Base-by-base conservation (phyloP, 768 basidiomycete species). In the Tubosaeta sp. region DNA sequence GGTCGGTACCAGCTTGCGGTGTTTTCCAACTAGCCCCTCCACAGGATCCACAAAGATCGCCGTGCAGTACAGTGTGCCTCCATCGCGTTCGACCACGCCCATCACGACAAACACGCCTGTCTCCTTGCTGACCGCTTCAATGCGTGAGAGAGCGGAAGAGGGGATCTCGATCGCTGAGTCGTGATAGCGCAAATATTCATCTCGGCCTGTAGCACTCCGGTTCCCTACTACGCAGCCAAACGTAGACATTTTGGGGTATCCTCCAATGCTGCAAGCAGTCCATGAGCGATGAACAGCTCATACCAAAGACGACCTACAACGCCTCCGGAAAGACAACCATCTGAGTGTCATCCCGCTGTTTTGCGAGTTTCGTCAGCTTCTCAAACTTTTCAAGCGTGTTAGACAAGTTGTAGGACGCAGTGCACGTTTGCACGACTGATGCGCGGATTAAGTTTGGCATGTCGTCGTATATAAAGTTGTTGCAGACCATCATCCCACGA, bases 1-100 rank as follows among this genome's bases (percentile, higher is more conserved):
- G 8, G 85, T 86, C 3, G 84, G 84, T 58, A 82, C 69, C 21
- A 86, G 59, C 68, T 86, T 86, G 14, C 84, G 74, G 60, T 84
- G 81, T 60, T 83, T 83, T 32, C 72, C 81, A n/a, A 84, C 61
- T 24, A 75, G 71, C 2, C 83, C 83, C 38, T 73, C 56, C 16
- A 56, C 52, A 0, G 83, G 80, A 56, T 79, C 75, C 21, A 83
- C 72, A 61, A 82, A 83, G 18, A 83, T 69, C 9, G 64, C 77
- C 0, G 81, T 79, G 63, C 84, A 86, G 55, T 82, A 85, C 16
- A 85, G 66, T 1, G 83, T 83, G 4, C 82, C 82, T 9, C 73
- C 71, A 16, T 77, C 80, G 13, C 75, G 73, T 58, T 85, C 84
- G 44, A 86, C 76, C 14, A 82, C 72, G 1, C 83, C 83, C 24